Base-by-base conservation (phyloP, 192 early-diverging fungal species). In the Backusella circina region DNA sequence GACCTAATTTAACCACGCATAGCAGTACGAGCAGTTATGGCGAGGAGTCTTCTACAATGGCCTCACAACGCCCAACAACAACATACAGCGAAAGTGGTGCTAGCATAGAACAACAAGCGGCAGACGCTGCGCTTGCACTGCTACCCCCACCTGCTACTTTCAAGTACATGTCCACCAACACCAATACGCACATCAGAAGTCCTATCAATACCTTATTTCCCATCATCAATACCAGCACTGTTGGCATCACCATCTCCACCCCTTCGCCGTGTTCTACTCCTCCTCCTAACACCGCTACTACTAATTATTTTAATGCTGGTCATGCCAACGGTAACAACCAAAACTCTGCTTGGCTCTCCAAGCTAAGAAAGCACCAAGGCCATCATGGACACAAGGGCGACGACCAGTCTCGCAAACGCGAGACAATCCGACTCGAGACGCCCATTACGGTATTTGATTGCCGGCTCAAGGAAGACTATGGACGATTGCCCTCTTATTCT, bases 381-480 rank as follows among this genome's bases (percentile, higher is more conserved):
- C n/a, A 54, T 18, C n/a, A 54, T 18, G 51, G 23, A 23, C 21
- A 57, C 2, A 67, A 21, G 16, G 23, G 9, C 5, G 50, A 37
- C 37, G 57, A 38, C 18, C 41, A 21, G 6, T 10, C 8, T 5
- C 23, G 8, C 9, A 57, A 36, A 54, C 50, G 54, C 36, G 70
- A 72, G 54, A 72, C 36, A 15, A 70, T 70, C 23, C 26, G 72
- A 15, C 44, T 73, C 15, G 47, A 67, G 21, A 76, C 75, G 7
- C 72, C 72, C 3, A 51, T 78, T 13, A 67, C 44, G 0, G 71
- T 78, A n/a, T 78, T 78, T 32, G 77, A 78, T 78, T 78, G 77
- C 36, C 71, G 77, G 8, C 32, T 74, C 15, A 78, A 78, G 18
- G 77, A 78, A 64, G 77, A 78, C 30, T 78, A 78, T 54, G 47